Evolutionary conservation across 2,329 filamentous ascomycete genomes (phyloP).

Genomic region (Exophiala viscosa): DNA sequence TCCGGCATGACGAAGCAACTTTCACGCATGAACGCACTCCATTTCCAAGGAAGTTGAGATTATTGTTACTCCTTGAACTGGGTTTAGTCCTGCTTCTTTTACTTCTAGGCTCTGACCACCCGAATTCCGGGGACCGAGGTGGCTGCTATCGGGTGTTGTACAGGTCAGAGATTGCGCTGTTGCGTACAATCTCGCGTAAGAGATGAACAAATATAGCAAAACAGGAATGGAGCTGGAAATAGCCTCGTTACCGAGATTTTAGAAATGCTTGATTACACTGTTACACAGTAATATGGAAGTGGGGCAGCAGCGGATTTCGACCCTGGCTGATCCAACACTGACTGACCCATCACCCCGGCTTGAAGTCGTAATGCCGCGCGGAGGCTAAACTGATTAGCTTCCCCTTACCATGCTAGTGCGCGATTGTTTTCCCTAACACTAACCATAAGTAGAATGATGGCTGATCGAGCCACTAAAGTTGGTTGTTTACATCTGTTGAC

Average conservation of each 20-base stretch:
- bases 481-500: neutral
- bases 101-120: too few relatives aligned
- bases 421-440: too few relatives aligned
- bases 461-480: neutral
- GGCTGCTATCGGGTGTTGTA: neutral
- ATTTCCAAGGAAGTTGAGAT: too few relatives aligned
- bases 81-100: too few relatives aligned
- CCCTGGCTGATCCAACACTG: too few relatives aligned
- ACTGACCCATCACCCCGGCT: too few relatives aligned
- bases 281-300: neutral
- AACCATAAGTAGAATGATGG: neutral
- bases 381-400: too few relatives aligned
- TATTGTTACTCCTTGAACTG: too few relatives aligned
- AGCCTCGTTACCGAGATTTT: neutral
- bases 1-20: too few relatives aligned
- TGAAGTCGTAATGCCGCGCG: too few relatives aligned
- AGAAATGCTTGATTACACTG: neutral
- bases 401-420: too few relatives aligned
- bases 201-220: constrained; percentile 5
- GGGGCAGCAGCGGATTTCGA: neutral
- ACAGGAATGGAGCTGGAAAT: neutral
- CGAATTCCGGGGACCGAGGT: neutral
- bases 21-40: too few relatives aligned
- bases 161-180: constrained; percentile 3
- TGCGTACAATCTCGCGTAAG: constrained; percentile 7